Conservation (phyloP, 768 basidiomycete species). For the Scleroderma citrinum region DNA sequence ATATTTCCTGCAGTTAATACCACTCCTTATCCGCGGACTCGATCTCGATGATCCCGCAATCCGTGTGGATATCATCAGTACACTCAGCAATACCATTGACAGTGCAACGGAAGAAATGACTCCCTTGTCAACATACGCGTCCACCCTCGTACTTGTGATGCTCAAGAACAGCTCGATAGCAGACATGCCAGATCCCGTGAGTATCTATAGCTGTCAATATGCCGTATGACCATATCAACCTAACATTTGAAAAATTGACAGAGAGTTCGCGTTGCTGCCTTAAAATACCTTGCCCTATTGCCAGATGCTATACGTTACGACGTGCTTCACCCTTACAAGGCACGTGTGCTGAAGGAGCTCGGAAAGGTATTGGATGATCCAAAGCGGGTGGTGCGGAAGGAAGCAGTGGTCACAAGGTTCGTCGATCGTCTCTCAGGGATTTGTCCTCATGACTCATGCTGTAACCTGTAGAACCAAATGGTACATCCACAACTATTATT, state of each 20-base stretch:
- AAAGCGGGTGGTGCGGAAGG: conserved; percentile 74
- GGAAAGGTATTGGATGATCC: conserved; percentile 82
- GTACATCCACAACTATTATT: conserved; percentile 7
- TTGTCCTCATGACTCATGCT: background rate
- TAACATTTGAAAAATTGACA: conserved; percentile 24
- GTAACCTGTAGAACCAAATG: conserved; percentile 22
- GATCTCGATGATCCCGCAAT: conserved; percentile 69
- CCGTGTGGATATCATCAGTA: conserved; percentile 75
- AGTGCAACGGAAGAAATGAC: conserved; percentile 44
- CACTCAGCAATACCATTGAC: conserved; percentile 64
- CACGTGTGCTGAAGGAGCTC: conserved; percentile 66
- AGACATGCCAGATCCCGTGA: conserved; percentile 54
- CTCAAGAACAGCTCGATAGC: conserved; percentile 52
- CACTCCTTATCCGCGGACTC: conserved; percentile 80
- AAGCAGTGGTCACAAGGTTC: conserved; percentile 79
- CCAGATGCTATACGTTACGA: conserved; percentile 79
- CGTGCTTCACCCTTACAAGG: conserved; percentile 74
- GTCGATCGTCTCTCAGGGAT: conserved; percentile 2
- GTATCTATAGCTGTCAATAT: conserved; percentile 10
- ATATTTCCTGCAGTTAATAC: conserved; percentile 61
- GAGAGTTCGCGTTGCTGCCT: conserved; percentile 71
- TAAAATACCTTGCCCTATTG: conserved; percentile 67
- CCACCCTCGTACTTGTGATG: conserved; percentile 64
- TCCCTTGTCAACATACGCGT: conserved; percentile 61
- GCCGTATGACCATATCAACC: too few relatives aligned